phyloP scores from a whole-genome alignment of 2,329 filamentous ascomycete species.

The Sarocladium kiliense region DNA sequence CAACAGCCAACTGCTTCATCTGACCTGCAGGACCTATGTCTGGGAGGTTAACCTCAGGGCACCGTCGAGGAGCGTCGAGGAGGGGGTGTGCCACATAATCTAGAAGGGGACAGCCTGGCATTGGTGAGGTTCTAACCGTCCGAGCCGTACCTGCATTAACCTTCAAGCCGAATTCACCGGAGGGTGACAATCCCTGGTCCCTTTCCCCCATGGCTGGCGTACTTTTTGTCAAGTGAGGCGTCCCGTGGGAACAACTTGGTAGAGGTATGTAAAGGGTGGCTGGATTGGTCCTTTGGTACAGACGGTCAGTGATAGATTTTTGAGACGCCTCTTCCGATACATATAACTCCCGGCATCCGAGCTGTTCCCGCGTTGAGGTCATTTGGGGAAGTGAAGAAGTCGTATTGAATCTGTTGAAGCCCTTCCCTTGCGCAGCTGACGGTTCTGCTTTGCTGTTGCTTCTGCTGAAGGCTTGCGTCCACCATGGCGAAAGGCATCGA shows the following conservation, averaged over 20 bases:
- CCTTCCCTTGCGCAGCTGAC: background rate
- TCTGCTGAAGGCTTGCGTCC: background rate
- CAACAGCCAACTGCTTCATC: no score
- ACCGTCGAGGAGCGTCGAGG: no score
- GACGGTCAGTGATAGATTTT: background rate
- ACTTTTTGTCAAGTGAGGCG: no score
- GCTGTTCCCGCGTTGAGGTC: background rate
- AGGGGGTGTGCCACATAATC: background rate
- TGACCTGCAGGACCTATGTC: no score
- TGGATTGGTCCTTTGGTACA: background rate
- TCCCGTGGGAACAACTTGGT: no score
- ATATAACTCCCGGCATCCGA: background rate
- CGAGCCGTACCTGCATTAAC: conserved; percentile 5
- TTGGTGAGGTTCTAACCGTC: conserved; percentile 1
- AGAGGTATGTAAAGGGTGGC: no score
- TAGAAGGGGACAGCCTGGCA: background rate
- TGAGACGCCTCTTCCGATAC: background rate
- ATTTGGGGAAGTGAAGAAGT: background rate
- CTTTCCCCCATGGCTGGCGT: background rate
- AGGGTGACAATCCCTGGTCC: background rate
- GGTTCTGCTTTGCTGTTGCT: background rate
- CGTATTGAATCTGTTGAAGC: background rate
- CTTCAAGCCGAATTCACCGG: background rate
- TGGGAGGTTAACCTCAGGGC: no score
- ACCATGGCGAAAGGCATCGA: conserved; percentile 4